Base-by-base conservation (phyloP, 1,139 yeast species). In the Williopsis jadinii region DNA sequence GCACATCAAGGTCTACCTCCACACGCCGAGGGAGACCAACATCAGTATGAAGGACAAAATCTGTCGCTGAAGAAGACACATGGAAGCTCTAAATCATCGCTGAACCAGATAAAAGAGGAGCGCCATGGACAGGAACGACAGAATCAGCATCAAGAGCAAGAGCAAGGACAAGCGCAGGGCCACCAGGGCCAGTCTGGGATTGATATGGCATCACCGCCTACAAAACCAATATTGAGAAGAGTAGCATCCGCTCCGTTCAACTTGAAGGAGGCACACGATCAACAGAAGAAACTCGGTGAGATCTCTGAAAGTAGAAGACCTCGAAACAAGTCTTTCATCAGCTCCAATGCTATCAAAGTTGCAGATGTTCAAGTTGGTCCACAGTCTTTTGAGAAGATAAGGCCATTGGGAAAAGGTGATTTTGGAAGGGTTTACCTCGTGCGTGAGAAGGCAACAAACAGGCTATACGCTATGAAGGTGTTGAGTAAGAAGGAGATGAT, bases 361-460 rank as follows among this genome's bases (percentile, higher is more conserved):
- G 43, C 57, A 8, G 56, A 51, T 34, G 38, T 55, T 6, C 54
- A 52, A 41, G 99, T 94, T 10, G 77, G 84, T 3, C 95, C 95
- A 2, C 73, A 77, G 41, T 84, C 92, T 32, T 94, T 94, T 62
- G 96, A 90, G 52, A 92, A 88, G 59, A 77, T 94, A 44, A 77
- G 87, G 50, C 65, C 92, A 28, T 67, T 94, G 42, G 99, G 99
- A 5, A 87, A 87, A 58, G 99, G 99, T 40, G 99, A 94, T 56
- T 98, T 94, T 34, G 99, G 99, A 5, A 88, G 88, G 60, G 99
- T 94, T 15, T 94, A 84, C 54, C 66, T 94, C 35, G 98, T 92
- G 5, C 75, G 85, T 43, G 97, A 94, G 55, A 86, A 84, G 60
- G 67, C 70, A 36, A 71, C 90, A 3, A 77, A 81, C 52, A 78